These are phyloP conservation scores for Amniculicola lignicola DNA, from an alignment of 495 filamentous ascomycete genomes.

Conservation along the genomic window DNA sequence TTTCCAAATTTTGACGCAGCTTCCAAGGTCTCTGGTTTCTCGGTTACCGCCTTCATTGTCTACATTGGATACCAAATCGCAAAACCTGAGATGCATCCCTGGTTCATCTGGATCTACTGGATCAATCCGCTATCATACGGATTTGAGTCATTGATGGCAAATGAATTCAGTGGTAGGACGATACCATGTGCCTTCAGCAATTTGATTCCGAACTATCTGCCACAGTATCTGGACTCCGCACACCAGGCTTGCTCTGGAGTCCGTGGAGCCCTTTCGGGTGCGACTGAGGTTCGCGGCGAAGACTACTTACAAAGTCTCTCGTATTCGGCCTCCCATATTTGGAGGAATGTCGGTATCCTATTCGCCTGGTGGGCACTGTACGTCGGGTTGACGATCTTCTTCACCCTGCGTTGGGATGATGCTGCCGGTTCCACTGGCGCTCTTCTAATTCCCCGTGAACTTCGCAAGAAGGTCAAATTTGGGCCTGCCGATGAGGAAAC, in stretches of 20 bases:
- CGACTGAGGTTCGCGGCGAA: constrained; percentile 26
- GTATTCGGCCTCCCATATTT: constrained; percentile 22
- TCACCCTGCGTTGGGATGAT: constrained; percentile 25
- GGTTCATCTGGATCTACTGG: constrained; percentile 50
- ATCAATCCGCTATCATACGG: constrained; percentile 46
- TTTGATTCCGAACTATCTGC: constrained; percentile 9
- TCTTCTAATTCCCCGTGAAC: constrained; percentile 17
- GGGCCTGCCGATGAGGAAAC: constrained; percentile 3
- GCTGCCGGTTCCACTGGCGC: not conserved
- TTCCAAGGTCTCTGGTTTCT: constrained; percentile 55
- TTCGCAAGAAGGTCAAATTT: not conserved
- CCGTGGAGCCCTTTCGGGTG: constrained; percentile 17
- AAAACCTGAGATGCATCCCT: constrained; percentile 47
- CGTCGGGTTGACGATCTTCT: constrained; percentile 26
- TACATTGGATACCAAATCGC: constrained; percentile 37
- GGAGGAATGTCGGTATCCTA: constrained; percentile 37
- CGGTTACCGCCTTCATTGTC: constrained; percentile 42
- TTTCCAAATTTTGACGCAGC: constrained; percentile 47
- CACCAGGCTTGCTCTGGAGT: constrained; percentile 19
- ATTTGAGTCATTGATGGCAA: constrained; percentile 46
- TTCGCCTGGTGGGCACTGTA: constrained; percentile 29
- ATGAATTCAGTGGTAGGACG: constrained; percentile 43
- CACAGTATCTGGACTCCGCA: constrained; percentile 14
- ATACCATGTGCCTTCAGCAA: constrained; percentile 21
- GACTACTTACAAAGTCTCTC: constrained; percentile 20